Evolutionary conservation across 2,329 filamentous ascomycete species (phyloP), one percentile per base, ranked within the genome.

Genomic region (Fusarium sp.): DNA sequence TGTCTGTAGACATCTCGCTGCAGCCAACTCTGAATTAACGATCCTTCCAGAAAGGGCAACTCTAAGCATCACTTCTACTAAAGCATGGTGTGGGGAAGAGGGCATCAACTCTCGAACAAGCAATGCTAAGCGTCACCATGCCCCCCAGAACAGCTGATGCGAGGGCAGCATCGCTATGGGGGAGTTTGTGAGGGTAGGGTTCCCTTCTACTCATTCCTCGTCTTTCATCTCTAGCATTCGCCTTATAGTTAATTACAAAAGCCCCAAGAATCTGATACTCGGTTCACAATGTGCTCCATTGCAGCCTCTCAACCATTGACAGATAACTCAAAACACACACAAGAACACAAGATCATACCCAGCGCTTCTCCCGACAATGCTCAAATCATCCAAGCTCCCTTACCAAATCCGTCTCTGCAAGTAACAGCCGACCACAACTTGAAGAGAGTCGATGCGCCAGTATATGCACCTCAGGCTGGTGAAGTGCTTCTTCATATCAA

Each of bases 401-500:
- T 77, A 12, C 77, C 80, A 5, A 77, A 77, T 53, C 76, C 76
- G 27, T 77, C 76, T 14, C 58, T 77, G 22, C 69, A 75, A 43
- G 86, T 90, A 18, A 90, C 88, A 1, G 86, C 85, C 47, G 87
- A 90, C 73, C 88, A 90, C 73, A 81, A 82, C 8, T 75, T 91
- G 58, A 89, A 89, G 74, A 76, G 83, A 15, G 82, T 86, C 29
- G 84, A 90, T 46, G 87, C 86, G 2, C 88, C 88, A 9, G 84
- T 90, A 3, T 83, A 85, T 70, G 83, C 82, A 29, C 88, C 88
- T 5, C 80, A 81, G 9, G 78, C 79, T 9, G 86, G 85, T 18
- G 86, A 91, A 68, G 88, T 88, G 3, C 78, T 90, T 3, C 72
- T 91, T 12, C 88, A 91, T 64, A 83, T 91, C 70, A 89, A 89